phyloP scores from a whole-genome alignment of 441 rosid species.

The Populus trichocarpa region DNA sequence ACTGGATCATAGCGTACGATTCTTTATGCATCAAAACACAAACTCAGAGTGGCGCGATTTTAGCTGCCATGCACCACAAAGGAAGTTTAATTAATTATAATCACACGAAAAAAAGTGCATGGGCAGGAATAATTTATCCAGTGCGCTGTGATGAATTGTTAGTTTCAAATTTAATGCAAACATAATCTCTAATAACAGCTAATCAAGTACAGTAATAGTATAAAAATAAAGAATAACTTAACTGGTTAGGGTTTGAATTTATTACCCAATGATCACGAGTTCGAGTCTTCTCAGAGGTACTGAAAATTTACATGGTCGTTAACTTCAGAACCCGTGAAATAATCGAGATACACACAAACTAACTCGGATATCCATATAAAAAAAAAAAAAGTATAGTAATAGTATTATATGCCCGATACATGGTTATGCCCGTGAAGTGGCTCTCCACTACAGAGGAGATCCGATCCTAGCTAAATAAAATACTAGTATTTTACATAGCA shows the following conservation, averaged over 20 bases:
- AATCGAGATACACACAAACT: too few species aligned
- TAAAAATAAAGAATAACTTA: too few species aligned
- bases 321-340: too few species aligned
- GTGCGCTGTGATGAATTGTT: neutral
- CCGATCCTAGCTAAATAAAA: neutral
- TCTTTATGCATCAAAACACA: neutral
- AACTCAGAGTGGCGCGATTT: constrained; percentile 13
- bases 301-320: too few species aligned
- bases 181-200: neutral
- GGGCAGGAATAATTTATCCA: neutral
- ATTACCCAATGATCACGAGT: too few species aligned
- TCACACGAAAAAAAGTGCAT: neutral
- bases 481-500: too few species aligned
- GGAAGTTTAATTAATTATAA: neutral
- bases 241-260: too few species aligned
- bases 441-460: constrained; percentile 8
- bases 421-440: neutral
- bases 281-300: too few species aligned
- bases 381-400: too few species aligned
- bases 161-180: neutral
- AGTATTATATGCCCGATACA: too few species aligned
- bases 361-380: too few species aligned
- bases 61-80: constrained; percentile 16
- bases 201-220: too few species aligned
- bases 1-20: neutral